Evolutionary conservation across 1,284 basidiomycete genomes (phyloP).

Genomic region (Ganoderma sinense): DNA sequence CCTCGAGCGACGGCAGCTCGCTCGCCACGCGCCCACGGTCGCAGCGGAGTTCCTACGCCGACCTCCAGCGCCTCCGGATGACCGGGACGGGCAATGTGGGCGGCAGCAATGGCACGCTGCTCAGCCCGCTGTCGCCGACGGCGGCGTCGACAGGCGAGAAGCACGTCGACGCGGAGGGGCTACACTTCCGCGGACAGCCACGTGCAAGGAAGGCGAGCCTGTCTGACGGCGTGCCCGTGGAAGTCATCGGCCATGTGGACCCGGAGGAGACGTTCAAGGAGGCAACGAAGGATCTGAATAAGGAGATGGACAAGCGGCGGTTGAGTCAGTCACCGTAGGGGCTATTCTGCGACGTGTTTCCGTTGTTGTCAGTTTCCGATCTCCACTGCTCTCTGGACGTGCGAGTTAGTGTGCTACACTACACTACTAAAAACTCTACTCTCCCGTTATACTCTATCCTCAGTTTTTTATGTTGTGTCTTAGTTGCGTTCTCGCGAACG

Average conservation of each 20-base stretch:
- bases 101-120: constrained; percentile 8
- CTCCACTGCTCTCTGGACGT: not conserved
- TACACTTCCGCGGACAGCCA: constrained; percentile 51
- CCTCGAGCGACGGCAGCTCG: constrained; percentile 54
- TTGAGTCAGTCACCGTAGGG: constrained; percentile 11
- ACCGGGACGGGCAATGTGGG: constrained; percentile 30
- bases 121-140: constrained; percentile 14
- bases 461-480: not conserved
- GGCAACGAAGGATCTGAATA: constrained; percentile 71
- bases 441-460: not conserved
- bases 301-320: constrained; percentile 57
- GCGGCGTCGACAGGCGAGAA: constrained; percentile 22
- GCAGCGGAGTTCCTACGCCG: constrained; percentile 78
- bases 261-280: constrained; percentile 55
- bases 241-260: constrained; percentile 65
- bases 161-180: constrained; percentile 43
- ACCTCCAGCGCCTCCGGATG: constrained; percentile 71
- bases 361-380: too few species aligned
- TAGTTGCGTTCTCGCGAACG: not conserved
- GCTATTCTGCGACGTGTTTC: not conserved
- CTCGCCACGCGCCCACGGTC: constrained; percentile 60
- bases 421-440: not conserved
- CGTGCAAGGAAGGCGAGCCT: constrained; percentile 68
- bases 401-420: not conserved
- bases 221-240: constrained; percentile 67